These are phyloP conservation scores for Candida sanyiensis DNA, from an alignment of 805 yeast species.

Conservation along the genomic window DNA sequence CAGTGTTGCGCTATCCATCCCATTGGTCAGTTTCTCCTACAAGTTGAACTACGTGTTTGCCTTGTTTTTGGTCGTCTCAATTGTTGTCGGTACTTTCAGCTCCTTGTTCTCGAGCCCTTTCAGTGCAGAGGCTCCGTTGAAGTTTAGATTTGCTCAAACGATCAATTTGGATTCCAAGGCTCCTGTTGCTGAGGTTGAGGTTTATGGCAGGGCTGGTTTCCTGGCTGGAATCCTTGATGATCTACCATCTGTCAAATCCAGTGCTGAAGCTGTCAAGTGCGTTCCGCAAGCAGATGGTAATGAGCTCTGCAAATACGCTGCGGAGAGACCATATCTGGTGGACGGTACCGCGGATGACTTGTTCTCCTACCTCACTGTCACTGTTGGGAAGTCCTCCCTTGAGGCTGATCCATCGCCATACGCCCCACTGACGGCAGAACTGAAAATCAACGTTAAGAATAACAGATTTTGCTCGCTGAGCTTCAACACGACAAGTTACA, in stretches of 20 bases:
- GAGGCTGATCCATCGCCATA: slow-evolving; percentile 43
- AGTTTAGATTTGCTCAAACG: slow-evolving; percentile 62
- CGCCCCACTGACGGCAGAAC: slow-evolving; percentile 60
- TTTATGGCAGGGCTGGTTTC: slow-evolving; percentile 47
- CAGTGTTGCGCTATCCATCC: slow-evolving; percentile 37
- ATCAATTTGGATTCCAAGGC: slow-evolving; percentile 38
- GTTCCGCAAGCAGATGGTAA: slow-evolving; percentile 36
- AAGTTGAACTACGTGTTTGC: slow-evolving; percentile 53
- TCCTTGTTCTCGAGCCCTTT: slow-evolving; percentile 51
- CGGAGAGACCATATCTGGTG: slow-evolving; percentile 42
- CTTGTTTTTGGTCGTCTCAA: slow-evolving; percentile 32
- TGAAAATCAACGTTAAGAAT: slow-evolving; percentile 50
- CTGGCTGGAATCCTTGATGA: slow-evolving; percentile 45
- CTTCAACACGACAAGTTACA: slow-evolving; percentile 47
- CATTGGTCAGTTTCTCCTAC: slow-evolving; percentile 64
- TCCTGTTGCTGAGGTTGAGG: slow-evolving; percentile 33
- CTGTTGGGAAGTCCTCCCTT: slow-evolving; percentile 45
- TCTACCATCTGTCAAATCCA: slow-evolving; percentile 55
- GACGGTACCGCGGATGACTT: slow-evolving; percentile 32
- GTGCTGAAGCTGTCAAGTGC: slow-evolving; percentile 32
- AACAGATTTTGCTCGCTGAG: slow-evolving; percentile 59
- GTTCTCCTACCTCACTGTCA: slow-evolving; percentile 43
- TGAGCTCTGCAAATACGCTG: slow-evolving; percentile 48
- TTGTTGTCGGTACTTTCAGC: slow-evolving; percentile 34
- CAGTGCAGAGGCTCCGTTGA: slow-evolving; percentile 56